These are phyloP conservation scores for Candida endomychidarum DNA, from an alignment of 805 yeast species.

Conservation along the genomic window DNA sequence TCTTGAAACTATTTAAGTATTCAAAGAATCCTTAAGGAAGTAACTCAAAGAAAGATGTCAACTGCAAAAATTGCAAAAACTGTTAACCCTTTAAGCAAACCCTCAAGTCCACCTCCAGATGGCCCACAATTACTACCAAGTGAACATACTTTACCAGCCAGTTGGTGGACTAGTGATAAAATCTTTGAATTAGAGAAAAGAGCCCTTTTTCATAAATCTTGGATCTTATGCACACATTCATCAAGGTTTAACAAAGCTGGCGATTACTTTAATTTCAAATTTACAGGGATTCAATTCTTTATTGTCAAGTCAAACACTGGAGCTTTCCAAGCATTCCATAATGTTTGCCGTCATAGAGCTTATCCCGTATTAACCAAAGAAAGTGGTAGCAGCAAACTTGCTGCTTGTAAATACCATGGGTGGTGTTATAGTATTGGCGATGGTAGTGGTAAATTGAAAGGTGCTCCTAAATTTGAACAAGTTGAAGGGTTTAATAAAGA, in stretches of 20 bases:
- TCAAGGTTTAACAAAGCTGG: constrained; percentile 58
- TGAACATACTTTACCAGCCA: constrained; percentile 58
- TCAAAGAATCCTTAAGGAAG: no score
- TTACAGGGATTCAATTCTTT: constrained; percentile 56
- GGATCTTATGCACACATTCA: constrained; percentile 55
- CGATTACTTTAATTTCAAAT: constrained; percentile 51
- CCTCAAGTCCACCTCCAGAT: constrained; percentile 24
- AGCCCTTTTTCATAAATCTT: constrained; percentile 54
- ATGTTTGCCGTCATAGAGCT: constrained; percentile 65
- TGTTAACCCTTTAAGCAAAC: constrained; percentile 21
- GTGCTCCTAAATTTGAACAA: constrained; percentile 62
- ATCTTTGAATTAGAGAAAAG: constrained; percentile 59
- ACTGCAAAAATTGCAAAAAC: constrained; percentile 6
- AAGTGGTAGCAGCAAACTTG: constrained; percentile 54
- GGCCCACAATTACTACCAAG: constrained; percentile 17
- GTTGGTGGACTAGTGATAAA: constrained; percentile 64
- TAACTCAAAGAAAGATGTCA: constrained; percentile 5
- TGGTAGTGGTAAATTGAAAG: constrained; percentile 51
- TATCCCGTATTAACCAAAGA: constrained; percentile 61
- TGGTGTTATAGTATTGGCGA: constrained; percentile 56
- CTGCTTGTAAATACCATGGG: constrained; percentile 65
- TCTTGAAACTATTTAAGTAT: no score
- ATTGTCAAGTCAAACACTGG: constrained; percentile 53
- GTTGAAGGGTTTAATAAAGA: constrained; percentile 58
- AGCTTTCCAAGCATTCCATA: constrained; percentile 58